Conservation (phyloP, 805 yeast species). For the Starmerella stigmatis region DNA sequence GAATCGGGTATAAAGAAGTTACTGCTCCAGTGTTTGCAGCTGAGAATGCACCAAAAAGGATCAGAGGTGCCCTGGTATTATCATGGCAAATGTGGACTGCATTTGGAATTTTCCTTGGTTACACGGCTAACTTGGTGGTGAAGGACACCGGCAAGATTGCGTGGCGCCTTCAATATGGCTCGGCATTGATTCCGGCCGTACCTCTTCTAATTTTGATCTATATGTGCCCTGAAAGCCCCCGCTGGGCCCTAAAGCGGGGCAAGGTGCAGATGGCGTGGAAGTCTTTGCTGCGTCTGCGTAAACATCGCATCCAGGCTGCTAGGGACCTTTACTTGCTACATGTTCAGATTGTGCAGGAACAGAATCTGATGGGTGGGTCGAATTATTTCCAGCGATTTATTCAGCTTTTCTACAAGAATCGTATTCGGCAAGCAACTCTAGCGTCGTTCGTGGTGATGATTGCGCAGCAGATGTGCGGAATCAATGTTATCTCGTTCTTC, state of each 20-base stretch:
- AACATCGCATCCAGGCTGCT: slow-evolving; percentile 46
- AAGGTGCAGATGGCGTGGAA: slow-evolving; percentile 41
- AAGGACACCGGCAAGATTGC: slow-evolving; percentile 40
- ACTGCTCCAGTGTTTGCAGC: slow-evolving; percentile 61
- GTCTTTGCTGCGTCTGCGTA: slow-evolving; percentile 40
- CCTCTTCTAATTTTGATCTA: slow-evolving; percentile 1
- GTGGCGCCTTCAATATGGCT: slow-evolving; percentile 43
- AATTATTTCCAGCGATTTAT: slow-evolving; percentile 17
- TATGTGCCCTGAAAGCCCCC: slow-evolving; percentile 32
- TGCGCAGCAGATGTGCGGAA: slow-evolving; percentile 86
- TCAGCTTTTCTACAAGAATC: slow-evolving; percentile 26
- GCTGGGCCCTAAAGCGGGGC: slow-evolving; percentile 53
- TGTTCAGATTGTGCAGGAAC: slow-evolving; percentile 39
- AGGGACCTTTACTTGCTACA: slow-evolving; percentile 53
- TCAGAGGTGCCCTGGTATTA: slow-evolving; percentile 58
- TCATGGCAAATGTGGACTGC: slow-evolving; percentile 72
- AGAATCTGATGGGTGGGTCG: slow-evolving; percentile 40
- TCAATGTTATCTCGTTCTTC: slow-evolving; percentile 79
- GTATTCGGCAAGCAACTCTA: slow-evolving; percentile 73
- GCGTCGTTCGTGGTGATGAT: slow-evolving; percentile 79
- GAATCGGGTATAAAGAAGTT: slow-evolving; percentile 57
- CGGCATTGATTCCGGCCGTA: slow-evolving; percentile 45
- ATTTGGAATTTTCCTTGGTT: slow-evolving; percentile 60
- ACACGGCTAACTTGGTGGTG: slow-evolving; percentile 23
- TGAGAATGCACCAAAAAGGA: slow-evolving; percentile 50